Percentiles rank a stretch among this genome's conserved stretches.
Evolutionary conservation across 257 asterid species (phyloP).

Genomic region (Primulina eburnea): DNA sequence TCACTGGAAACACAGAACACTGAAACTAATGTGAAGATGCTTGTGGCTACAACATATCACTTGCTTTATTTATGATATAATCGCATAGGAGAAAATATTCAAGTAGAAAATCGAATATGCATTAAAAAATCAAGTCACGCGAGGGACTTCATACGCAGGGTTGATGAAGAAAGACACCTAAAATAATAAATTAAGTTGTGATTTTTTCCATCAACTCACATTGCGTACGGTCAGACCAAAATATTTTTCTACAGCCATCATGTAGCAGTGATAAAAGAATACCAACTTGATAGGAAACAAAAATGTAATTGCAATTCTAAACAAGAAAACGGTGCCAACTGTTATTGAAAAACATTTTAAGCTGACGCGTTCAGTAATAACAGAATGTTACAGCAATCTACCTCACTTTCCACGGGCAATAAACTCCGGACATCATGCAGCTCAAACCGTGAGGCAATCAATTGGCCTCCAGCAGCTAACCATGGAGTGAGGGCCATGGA

Average conservation of each 20-base stretch:
- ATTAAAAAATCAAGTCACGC: no score
- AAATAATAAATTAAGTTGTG: neutral
- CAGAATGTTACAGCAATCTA: constrained; percentile 27
- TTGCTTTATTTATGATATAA: no score
- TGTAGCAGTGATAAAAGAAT: neutral
- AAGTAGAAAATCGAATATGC: neutral
- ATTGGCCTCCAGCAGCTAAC: constrained; percentile 99
- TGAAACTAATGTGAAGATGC: neutral
- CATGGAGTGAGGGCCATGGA: constrained; percentile 99
- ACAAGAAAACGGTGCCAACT: neutral
- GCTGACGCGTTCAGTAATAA: neutral
- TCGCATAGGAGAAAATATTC: neutral
- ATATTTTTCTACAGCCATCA: neutral
- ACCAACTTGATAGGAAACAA: neutral
- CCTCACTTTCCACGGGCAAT: constrained; percentile 98
- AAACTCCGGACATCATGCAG: constrained; percentile 95
- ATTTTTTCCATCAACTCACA: neutral
- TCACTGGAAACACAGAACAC: neutral
- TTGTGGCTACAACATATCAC: neutral
- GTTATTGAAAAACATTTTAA: neutral
- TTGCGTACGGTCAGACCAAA: neutral
- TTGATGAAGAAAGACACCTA: neutral
- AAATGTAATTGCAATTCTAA: neutral
- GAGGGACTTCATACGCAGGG: neutral
- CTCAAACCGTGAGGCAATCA: constrained; percentile 96